These are phyloP conservation scores for Phyllostachys edulis DNA, from an alignment of 176 grass and related monocot genomes.

Conservation along the genomic window DNA sequence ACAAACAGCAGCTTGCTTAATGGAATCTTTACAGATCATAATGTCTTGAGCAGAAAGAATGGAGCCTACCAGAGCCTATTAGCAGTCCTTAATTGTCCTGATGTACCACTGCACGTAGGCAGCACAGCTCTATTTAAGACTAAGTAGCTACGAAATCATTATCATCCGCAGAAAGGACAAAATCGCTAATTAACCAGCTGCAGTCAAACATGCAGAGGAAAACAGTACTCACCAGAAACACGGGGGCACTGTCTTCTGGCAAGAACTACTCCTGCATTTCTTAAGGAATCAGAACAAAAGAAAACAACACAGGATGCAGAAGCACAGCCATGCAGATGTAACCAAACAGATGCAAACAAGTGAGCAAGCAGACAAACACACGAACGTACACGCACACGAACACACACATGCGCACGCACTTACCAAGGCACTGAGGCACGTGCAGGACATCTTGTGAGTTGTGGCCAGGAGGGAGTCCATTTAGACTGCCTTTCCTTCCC, in stretches of 20 bases:
- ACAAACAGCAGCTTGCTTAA: constrained; percentile 9
- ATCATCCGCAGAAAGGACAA: constrained; percentile 40
- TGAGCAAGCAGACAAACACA: constrained; percentile 37
- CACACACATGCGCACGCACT: constrained; percentile 1
- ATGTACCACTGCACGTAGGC: constrained; percentile 15
- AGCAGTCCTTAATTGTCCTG: constrained; percentile 24
- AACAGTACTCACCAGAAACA: constrained; percentile 29
- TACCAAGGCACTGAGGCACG: constrained; percentile 26
- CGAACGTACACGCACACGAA: background rate
- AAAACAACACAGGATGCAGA: constrained; percentile 26
- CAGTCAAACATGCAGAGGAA: constrained; percentile 29
- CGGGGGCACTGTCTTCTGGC: constrained; percentile 44
- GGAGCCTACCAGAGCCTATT: constrained; percentile 25
- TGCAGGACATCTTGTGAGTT: constrained; percentile 25
- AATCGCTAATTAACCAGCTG: constrained; percentile 25
- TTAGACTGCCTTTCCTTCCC: background rate
- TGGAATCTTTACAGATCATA: constrained; percentile 1
- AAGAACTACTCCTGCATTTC: constrained; percentile 29
- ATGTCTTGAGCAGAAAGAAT: constrained; percentile 38
- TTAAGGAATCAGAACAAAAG: constrained; percentile 1
- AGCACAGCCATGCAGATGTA: background rate
- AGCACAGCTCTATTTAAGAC: constrained; percentile 22
- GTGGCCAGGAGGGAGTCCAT: constrained; percentile 20
- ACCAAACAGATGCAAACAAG: constrained; percentile 23
- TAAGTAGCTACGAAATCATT: constrained; percentile 14